Evolutionary conservation across 306 rosid species (phyloP).

Genomic region (Spatholobus suberectus): DNA sequence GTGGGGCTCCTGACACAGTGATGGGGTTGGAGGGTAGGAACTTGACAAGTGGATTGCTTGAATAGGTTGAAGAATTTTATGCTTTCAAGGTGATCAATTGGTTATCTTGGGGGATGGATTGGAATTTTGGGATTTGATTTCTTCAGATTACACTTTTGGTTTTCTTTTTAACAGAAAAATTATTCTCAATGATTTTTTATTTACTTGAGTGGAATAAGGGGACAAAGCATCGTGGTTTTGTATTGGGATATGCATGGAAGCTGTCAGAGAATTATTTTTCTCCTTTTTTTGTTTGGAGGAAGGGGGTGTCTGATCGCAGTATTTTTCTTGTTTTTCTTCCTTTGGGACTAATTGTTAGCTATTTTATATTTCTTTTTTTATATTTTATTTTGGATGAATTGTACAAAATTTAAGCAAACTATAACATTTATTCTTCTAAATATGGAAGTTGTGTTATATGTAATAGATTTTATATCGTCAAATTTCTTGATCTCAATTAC

Average conservation of each 20-base stretch:
- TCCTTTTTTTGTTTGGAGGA: slow-evolving; percentile 19
- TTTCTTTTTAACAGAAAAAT: slow-evolving; percentile 31
- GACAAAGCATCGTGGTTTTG: slow-evolving; percentile 48
- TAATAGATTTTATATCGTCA: background rate
- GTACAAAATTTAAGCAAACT: slow-evolving; percentile 42
- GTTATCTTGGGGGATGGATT: slow-evolving; percentile 50
- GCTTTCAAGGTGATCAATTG: slow-evolving; percentile 18
- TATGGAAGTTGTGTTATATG: slow-evolving; percentile 15
- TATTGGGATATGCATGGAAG: slow-evolving; percentile 49
- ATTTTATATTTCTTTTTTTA: slow-evolving; percentile 23
- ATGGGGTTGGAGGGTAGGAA: slow-evolving; percentile 41
- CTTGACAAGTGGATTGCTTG: slow-evolving; percentile 54
- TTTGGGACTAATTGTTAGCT: slow-evolving; percentile 41
- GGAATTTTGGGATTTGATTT: slow-evolving; percentile 35
- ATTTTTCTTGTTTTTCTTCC: slow-evolving; percentile 32
- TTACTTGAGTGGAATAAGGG: slow-evolving; percentile 25
- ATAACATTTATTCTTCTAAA: slow-evolving; percentile 3
- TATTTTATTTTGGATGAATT: slow-evolving; percentile 9
- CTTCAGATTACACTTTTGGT: slow-evolving; percentile 13
- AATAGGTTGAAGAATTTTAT: slow-evolving; percentile 38
- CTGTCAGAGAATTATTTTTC: slow-evolving; percentile 43
- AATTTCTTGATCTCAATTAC: background rate
- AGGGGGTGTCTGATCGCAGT: slow-evolving; percentile 48
- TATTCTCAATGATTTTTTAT: slow-evolving; percentile 32
- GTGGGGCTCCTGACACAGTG: slow-evolving; percentile 53